phyloP scores from a whole-genome alignment of 495 filamentous ascomycete genomes.

The Sordaria brevicollis region DNA sequence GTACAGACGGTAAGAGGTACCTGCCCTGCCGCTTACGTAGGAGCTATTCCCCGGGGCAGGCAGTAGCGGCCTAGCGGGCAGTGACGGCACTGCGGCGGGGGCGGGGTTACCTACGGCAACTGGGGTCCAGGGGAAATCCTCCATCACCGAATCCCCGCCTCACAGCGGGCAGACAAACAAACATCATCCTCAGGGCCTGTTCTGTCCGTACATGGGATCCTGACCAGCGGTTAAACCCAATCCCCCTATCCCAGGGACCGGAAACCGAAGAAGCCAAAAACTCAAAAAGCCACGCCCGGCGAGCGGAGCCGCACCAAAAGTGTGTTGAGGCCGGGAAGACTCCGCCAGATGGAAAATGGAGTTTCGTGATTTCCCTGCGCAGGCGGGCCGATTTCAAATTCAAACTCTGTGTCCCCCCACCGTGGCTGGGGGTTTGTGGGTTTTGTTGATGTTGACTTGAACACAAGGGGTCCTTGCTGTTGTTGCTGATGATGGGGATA shows the following conservation, averaged over 20 bases:
- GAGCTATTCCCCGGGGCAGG: background rate
- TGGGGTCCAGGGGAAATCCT: background rate
- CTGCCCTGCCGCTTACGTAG: background rate
- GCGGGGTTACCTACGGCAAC: background rate
- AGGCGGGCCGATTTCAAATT: background rate
- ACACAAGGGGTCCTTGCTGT: background rate
- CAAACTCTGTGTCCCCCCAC: background rate
- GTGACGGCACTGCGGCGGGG: background rate
- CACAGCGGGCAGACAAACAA: background rate
- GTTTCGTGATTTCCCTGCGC: background rate
- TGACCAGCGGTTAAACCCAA: background rate
- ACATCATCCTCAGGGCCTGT: background rate
- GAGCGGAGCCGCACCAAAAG: background rate
- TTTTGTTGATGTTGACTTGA: background rate
- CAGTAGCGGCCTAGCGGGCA: background rate
- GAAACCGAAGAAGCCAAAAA: background rate
- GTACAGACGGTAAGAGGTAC: background rate
- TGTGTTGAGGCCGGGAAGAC: background rate
- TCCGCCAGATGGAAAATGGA: background rate
- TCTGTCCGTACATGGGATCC: background rate
- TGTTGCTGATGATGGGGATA: background rate
- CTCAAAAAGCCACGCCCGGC: background rate
- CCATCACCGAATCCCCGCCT: background rate
- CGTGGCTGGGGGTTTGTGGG: background rate
- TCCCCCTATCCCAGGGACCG: background rate